A percentile compares a stretch with the other conserved stretches of the same genome.
Conservation (phyloP, 2,329 filamentous ascomycete genomes). For the Hypoxylon sp. region DNA sequence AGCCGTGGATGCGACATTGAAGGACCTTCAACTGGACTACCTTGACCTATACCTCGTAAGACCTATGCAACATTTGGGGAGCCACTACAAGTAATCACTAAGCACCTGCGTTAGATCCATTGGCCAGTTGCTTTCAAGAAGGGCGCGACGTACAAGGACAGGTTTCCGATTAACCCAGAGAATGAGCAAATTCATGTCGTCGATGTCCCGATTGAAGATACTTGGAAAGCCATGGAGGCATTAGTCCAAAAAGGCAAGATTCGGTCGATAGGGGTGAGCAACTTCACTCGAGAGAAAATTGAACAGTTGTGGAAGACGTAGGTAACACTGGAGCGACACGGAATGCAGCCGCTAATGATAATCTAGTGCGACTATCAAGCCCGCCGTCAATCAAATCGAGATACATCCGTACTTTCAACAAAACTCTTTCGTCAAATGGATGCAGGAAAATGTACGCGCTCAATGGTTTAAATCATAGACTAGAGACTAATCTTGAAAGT, state of each 20-base stretch:
- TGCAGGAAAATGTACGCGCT: constrained; percentile 32
- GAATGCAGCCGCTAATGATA: neutral
- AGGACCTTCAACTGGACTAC: neutral
- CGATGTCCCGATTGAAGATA: constrained; percentile 44
- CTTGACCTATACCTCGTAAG: neutral
- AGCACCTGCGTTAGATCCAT: constrained; percentile 50
- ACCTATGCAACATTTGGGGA: neutral
- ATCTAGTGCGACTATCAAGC: constrained; percentile 61
- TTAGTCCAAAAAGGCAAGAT: constrained; percentile 68
- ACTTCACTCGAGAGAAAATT: constrained; percentile 69
- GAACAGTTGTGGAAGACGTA: constrained; percentile 64
- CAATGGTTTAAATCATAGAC: neutral
- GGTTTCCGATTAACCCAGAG: constrained; percentile 45
- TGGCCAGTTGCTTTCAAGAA: constrained; percentile 55
- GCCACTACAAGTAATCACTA: neutral
- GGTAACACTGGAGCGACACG: constrained; percentile 25
- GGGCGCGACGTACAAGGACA: constrained; percentile 31
- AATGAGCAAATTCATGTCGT: constrained; percentile 46
- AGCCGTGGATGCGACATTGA: neutral
- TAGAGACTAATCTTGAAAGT: neutral
- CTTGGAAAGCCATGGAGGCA: constrained; percentile 51
- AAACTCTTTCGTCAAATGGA: constrained; percentile 40
- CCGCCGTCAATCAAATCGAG: constrained; percentile 67
- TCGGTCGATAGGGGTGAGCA: constrained; percentile 71
- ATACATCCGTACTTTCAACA: constrained; percentile 64